A percentile compares a stretch with the other conserved stretches of the same genome.
phyloP scores from a whole-genome alignment of 192 early-diverging fungal species.

The Backusella parvicylindrica region DNA sequence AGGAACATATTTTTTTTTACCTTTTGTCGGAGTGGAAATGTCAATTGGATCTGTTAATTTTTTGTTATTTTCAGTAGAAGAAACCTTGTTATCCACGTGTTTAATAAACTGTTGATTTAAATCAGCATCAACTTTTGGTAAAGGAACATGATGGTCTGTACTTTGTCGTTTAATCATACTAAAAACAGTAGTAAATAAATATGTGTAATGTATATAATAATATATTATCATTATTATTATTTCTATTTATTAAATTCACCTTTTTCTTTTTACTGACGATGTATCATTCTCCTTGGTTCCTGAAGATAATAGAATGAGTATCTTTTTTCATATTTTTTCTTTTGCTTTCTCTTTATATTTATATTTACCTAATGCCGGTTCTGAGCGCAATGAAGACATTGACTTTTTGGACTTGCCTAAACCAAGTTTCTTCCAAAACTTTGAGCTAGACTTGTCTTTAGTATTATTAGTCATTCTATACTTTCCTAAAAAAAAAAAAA shows the following conservation, averaged over 20 bases:
- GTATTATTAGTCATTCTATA: not conserved
- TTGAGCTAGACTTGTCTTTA: not conserved
- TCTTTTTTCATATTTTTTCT: not conserved
- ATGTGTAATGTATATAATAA: not conserved
- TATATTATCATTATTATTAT: not conserved
- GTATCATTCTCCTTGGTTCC: not conserved
- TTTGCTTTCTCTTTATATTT: not conserved
- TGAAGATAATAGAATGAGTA: not conserved
- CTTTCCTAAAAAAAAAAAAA: not conserved
- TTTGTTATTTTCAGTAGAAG: not conserved
- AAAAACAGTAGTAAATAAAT: not conserved
- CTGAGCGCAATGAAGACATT: not conserved
- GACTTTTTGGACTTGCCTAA: not conserved
- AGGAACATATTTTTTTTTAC: not conserved
- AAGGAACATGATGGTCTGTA: conserved; percentile 3
- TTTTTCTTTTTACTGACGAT: not conserved
- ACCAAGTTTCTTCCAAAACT: conserved; percentile 2
- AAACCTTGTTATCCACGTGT: not conserved
- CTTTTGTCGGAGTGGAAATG: not conserved
- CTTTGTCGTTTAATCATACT: conserved; percentile 7
- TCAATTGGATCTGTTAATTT: not conserved
- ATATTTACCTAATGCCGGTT: not conserved
- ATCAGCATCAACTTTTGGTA: conserved; percentile 1
- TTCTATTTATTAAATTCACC: not conserved
- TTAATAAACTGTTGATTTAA: conserved; percentile 7